Evolutionary conservation across 208 protist species (phyloP).

Genomic region (Acanthamoeba healyi): DNA sequence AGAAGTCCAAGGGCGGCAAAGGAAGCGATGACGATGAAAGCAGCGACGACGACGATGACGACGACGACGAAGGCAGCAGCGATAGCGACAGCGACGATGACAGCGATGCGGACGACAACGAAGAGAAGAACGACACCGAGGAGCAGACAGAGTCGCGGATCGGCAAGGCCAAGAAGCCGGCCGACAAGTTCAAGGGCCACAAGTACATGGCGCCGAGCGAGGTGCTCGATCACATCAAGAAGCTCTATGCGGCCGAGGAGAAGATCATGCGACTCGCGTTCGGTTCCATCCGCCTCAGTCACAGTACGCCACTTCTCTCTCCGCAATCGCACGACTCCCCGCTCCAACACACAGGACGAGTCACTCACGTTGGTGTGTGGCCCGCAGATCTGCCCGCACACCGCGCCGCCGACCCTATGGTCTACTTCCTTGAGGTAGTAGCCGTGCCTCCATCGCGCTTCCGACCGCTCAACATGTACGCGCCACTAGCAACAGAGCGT

Average conservation of each 20-base stretch:
- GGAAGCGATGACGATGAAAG: neutral
- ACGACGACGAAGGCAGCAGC: conserved; percentile 27
- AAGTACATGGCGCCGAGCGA: conserved; percentile 60
- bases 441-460: conserved; percentile 91
- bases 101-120: neutral
- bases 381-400: conserved; percentile 8
- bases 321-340: neutral
- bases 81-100: neutral
- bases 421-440: conserved; percentile 91
- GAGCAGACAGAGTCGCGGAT: conserved; percentile 45
- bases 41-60: neutral
- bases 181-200: neutral
- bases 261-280: conserved; percentile 78
- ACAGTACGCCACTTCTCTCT: neutral
- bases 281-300: conserved; percentile 27
- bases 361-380: neutral
- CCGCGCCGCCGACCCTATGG: conserved; percentile 29
- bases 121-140: conserved; percentile 54
- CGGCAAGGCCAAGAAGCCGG: conserved; percentile 5
- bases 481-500: neutral
- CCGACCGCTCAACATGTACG: conserved; percentile 82
- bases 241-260: conserved; percentile 78
- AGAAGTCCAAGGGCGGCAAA: neutral
- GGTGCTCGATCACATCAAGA: conserved; percentile 70
- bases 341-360: too few relatives aligned